Base-by-base conservation (phyloP, 2,329 filamentous ascomycete species). In the Lecanoromycetidae sp. region DNA sequence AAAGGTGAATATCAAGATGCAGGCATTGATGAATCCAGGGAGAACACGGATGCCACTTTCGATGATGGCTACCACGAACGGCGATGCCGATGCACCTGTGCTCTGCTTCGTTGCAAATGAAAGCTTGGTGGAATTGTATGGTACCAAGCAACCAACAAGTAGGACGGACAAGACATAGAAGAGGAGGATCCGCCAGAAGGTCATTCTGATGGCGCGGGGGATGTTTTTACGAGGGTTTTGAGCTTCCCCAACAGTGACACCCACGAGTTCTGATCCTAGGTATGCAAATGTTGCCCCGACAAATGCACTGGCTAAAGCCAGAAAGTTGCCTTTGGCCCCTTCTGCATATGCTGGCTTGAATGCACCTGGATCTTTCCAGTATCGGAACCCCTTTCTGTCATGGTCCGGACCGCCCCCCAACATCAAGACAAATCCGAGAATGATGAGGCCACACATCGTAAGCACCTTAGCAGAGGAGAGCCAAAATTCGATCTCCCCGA, bases 251-350 rank as follows among this genome's bases (percentile, higher is more conserved):
- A 86, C 82, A 0, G 83, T 87, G 12, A 87, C 81, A 66, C 82
- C 83, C 42, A 34, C 38, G n/a, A 15, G 23, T 30, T 35, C 20
- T 13, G 30, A 51, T 7, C 82, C 83, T 4, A 87, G 72, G 60
- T 84, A 88, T 48, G 84, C 84, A 55, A 88, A 88, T 3, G 82
- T 83, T 1, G 84, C 83, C 20, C 79, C 84, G 56, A 86, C 78
- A 67, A 87, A 76, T 37, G 78, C 80, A 7, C 73, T 76, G 80
- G 81, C 85, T 64, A 82, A 76, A 10, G 70, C 76, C 35, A 77
- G 63, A 64, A 82, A 82, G 44, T 69, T 66, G 13, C 76, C 77
- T 27, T 66, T 56, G 42, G 61, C 51, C 1, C 70, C 72, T 0
- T 61, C 60, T 3, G 59, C 57, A 37, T 37, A 17, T 13, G 9